Base-by-base conservation (phyloP, 2,329 filamentous ascomycete species). In the Hymenoscyphus salicellus region DNA sequence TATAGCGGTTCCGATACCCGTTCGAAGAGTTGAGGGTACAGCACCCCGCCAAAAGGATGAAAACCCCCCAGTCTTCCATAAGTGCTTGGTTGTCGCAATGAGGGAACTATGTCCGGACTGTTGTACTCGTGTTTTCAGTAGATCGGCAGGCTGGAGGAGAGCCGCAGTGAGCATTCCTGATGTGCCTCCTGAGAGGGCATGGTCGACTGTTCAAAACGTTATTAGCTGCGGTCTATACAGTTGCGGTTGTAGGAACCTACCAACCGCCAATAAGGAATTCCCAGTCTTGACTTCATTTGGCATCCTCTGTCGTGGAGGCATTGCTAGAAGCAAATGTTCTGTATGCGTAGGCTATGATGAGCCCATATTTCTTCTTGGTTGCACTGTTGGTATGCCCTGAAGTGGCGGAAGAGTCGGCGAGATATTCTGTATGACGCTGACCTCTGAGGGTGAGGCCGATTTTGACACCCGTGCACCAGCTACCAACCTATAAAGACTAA, bases 51-150 rank as follows among this genome's bases (percentile, higher is more conserved):
- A 99, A 75, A 99, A 86, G 55, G 87, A 85, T 36, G 86, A 84
- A 28, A 80, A 74, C 65, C 80, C 80, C 3, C 90, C 88, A 10
- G 85, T 87, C 70, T 81, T 38, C 68, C 89, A 84, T 74, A 96
- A 92, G 38, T 86, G 81, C 72, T 86, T 86, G 66, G 96, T 80
- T 20, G 90, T 90, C 28, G 82, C 80, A 61, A 86, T 77, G 64
- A 98, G 85, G 2, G 92, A 87, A 69, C 86, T 84, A 55, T 85
- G 83, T 58, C 87, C 87, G 38, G 91, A 92, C 78, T 98, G 95
- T 76, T 99, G 95, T 49, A 98, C 89, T 57, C 95, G 89, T 33
- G 95, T 99, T 79, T 99, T 99, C 76, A 99, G 87, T 3, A 99
- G 88, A 79, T 99, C 95, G 73, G 95, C 90, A 30, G 95, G 95